phyloP scores from a whole-genome alignment of 805 yeast genomes.

The Candida coquimbonensis region DNA sequence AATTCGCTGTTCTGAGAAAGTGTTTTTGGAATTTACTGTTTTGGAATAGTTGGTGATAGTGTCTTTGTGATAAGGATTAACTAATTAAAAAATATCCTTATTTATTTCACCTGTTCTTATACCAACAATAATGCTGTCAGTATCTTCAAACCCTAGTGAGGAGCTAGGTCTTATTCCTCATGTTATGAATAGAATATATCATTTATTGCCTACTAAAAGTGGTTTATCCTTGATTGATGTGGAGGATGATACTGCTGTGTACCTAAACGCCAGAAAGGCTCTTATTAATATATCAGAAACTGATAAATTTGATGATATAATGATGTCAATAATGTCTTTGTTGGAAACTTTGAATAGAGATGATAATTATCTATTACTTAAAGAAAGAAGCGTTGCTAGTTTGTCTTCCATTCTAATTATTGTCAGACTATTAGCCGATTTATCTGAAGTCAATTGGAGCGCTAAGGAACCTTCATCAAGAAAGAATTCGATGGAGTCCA shows the following conservation, averaged over 20 bases:
- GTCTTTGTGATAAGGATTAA: conserved; percentile 1
- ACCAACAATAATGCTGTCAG: conserved; percentile 4
- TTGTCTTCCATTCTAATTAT: conserved; percentile 31
- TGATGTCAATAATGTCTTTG: conserved; percentile 20
- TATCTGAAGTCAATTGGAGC: conserved; percentile 35
- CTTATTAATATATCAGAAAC: conserved; percentile 26
- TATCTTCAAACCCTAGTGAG: neutral
- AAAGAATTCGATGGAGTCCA: conserved; percentile 19
- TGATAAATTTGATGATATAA: conserved; percentile 24
- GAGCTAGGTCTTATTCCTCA: conserved; percentile 27
- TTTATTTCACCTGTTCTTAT: too few species aligned
- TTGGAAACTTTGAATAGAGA: conserved; percentile 23
- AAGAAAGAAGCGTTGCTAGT: conserved; percentile 22
- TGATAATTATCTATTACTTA: conserved; percentile 22
- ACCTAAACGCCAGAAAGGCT: conserved; percentile 28
- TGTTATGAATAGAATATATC: conserved; percentile 28
- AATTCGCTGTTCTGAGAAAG: too few species aligned
- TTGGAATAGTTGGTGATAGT: neutral
- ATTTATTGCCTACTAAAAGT: conserved; percentile 30
- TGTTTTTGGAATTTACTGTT: neutral
- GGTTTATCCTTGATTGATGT: conserved; percentile 29
- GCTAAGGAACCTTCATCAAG: conserved; percentile 21
- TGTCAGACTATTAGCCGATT: conserved; percentile 33
- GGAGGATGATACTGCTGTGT: conserved; percentile 28
- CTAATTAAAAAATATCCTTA: neutral